Evolutionary conservation across 305 asterid genomes (phyloP), one percentile per base, ranked within the genome.

Genomic region (Fraxinus latifolia): DNA sequence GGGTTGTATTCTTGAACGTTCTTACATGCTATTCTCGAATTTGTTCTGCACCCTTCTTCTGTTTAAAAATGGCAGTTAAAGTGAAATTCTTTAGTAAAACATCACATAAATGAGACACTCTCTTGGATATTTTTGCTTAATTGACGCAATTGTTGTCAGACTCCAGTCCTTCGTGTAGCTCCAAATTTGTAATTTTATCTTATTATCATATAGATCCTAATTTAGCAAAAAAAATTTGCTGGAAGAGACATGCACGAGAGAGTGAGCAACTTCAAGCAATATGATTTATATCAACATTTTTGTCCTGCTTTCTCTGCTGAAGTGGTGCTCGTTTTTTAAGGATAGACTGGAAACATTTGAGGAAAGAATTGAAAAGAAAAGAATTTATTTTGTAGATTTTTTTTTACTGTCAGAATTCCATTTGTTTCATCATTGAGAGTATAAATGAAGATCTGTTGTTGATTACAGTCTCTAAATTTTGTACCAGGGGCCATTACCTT

Each of bases 401-500:
- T 68, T 14, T 27, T 31, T 14, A 1, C 39, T 70, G 39, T 31
- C 11, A 70, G 19, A 31, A 70, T 12, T 70, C 11, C 39, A 70
- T 70, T 70, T 70, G 42, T 29, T 68, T 70, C 74, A 14, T 12
- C 36, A 3, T 25, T 29, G 31, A 70, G 23, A 12, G 4, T 70
- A 25, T 62, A 62, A 62, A 12, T 68, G 19, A 3, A 7, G 4
- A 29, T 21, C 36, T 29, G 37, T 29, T 25, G 74, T 68, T 68
- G 74, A 27, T 68, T 78, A 21, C 6, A 53, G 55, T 32, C 50
- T 76, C 55, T 79, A 78, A 83, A 84, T 85, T 67, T 83, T 82
- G 80, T 77, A 88, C 78, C 91, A 91, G 95, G 95, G 4, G 92
- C 93, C 67, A 85, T 89, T 73, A 74, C 67, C 72, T 60, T 87